Evolutionary conservation across 2,329 filamentous ascomycete species (phyloP).

Genomic region (Fusarium oxysporum): DNA sequence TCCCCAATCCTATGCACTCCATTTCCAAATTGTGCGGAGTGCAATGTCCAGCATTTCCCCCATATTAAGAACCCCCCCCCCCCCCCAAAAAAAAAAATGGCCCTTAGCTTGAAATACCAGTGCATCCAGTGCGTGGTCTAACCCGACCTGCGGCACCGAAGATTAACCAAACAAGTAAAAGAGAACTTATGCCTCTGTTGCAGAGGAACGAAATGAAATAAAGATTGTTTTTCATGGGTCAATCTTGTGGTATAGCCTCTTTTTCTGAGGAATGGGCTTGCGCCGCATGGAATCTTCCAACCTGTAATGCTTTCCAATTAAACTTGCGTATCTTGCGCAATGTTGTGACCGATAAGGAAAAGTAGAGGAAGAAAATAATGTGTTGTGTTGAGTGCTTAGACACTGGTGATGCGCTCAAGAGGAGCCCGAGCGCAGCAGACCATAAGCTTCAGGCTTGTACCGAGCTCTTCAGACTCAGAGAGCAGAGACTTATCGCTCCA

Average conservation of each 20-base stretch:
- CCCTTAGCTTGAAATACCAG: conserved; percentile 41
- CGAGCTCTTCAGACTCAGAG: conserved; percentile 85
- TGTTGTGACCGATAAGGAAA: conserved; percentile 28
- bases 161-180: conserved; percentile 27
- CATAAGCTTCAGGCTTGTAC: conserved; percentile 88
- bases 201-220: conserved; percentile 7
- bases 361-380: conserved; percentile 26
- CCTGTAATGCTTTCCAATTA: conserved; percentile 38
- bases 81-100: conserved; percentile 4
- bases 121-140: conserved; percentile 45
- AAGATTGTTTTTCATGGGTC: conserved; percentile 1
- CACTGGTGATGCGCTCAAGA: conserved; percentile 60
- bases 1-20: conserved; percentile 33
- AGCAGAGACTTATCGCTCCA: conserved; percentile 83
- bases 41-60: conserved; percentile 44
- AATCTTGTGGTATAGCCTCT: conserved; percentile 25
- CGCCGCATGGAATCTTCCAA: conserved; percentile 44
- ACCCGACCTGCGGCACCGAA: conserved; percentile 47
- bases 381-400: conserved; percentile 48
- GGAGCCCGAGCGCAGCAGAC: conserved; percentile 93
- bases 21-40: conserved; percentile 27
- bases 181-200: conserved; percentile 1
- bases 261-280: conserved; percentile 35
- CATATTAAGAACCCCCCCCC: conserved; percentile 20
- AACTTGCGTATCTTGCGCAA: conserved; percentile 22